Percentiles rank a stretch among this genome's conserved stretches.
Evolutionary conservation across 257 asterid species (phyloP).

Genomic region (Eustoma russellianum): DNA sequence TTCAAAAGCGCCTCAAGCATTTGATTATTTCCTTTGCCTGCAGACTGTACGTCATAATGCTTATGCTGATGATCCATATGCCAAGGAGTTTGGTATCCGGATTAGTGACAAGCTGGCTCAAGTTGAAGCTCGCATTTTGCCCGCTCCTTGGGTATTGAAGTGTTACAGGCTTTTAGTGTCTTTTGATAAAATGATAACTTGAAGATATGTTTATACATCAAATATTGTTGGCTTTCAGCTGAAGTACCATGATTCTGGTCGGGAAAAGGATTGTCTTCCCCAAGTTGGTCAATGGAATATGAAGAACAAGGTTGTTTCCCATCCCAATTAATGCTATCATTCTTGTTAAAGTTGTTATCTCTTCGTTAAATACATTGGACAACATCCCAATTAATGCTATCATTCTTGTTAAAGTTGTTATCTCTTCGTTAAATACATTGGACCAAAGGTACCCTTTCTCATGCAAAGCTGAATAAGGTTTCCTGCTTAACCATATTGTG

Average conservation of each 20-base stretch:
- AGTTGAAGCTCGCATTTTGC: slow-evolving; percentile 95
- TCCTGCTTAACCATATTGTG: too few species aligned
- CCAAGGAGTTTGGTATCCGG: slow-evolving; percentile 84
- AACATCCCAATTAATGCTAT: too few species aligned
- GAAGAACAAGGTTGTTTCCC: slow-evolving; percentile 71
- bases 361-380: too few species aligned
- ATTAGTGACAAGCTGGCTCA: slow-evolving; percentile 82
- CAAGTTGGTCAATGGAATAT: slow-evolving; percentile 99
- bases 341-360: too few species aligned
- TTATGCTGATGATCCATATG: slow-evolving; percentile 75
- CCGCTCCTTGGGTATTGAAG: slow-evolving; percentile 74
- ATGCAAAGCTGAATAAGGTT: too few species aligned
- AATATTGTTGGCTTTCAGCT: slow-evolving; percentile 36
- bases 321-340: too few species aligned
- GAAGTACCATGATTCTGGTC: slow-evolving; percentile 87
- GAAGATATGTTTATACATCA: neutral
- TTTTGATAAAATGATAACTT: neutral
- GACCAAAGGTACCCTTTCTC: too few species aligned
- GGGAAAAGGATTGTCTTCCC: slow-evolving; percentile 85
- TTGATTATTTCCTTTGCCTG: neutral
- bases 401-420: too few species aligned
- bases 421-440: too few species aligned
- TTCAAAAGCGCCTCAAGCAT: neutral
- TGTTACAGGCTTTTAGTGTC: neutral
- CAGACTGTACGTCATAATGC: slow-evolving; percentile 87